These are phyloP conservation scores for Quercus lobata DNA, from an alignment of 331 rosid species.

Conservation along the genomic window DNA sequence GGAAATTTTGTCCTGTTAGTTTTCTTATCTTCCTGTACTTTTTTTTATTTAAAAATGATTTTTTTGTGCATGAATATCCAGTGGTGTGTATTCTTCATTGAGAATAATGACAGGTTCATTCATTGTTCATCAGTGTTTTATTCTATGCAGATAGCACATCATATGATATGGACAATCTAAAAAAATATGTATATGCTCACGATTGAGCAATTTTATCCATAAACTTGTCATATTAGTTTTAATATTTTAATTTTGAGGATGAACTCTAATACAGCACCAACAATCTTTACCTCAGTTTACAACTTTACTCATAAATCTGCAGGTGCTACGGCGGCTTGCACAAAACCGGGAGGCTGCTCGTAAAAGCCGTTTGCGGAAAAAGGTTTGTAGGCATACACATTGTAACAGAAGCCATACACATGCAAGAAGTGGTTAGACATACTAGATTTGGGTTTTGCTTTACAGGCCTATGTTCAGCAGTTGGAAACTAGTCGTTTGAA, in stretches of 20 bases:
- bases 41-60: background rate
- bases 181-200: background rate
- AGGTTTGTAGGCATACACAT: conserved; percentile 46
- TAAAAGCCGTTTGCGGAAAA: conserved; percentile 85
- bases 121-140: background rate
- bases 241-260: background rate
- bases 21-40: background rate
- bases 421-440: conserved; percentile 10
- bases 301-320: conserved; percentile 27
- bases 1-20: background rate
- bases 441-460: conserved; percentile 14
- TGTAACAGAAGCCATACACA: conserved; percentile 5
- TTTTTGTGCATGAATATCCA: background rate
- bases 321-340: conserved; percentile 91
- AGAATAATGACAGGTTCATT: background rate
- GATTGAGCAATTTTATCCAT: background rate
- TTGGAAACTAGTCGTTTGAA: conserved; percentile 87
- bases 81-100: background rate
- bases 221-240: background rate
- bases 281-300: background rate
- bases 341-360: conserved; percentile 99
- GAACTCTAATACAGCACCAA: background rate
- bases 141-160: background rate
- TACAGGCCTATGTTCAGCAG: conserved; percentile 86
- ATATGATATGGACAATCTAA: background rate